Evolutionary conservation across 768 basidiomycete genomes (phyloP).

Genomic region (Tricholoma saponaceum): DNA sequence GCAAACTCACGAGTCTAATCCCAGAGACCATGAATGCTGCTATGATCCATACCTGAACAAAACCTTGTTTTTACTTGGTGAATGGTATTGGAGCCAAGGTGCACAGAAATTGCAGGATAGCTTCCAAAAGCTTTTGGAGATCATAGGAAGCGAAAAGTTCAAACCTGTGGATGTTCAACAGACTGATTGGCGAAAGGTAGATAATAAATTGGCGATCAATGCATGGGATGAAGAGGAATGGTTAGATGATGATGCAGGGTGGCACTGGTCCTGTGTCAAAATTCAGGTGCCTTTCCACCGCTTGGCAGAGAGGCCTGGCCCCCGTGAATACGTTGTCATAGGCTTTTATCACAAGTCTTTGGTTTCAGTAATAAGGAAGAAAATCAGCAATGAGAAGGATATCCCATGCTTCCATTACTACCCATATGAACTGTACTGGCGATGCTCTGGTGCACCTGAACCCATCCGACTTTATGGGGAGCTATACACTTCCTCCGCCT

Average conservation of each 20-base stretch:
- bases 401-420: conserved; percentile 13
- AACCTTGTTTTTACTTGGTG: not conserved
- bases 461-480: conserved; percentile 12
- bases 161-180: conserved; percentile 6
- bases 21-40: too few relatives aligned
- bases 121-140: conserved; percentile 6
- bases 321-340: not conserved
- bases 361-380: conserved; percentile 12
- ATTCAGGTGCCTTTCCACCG: not conserved
- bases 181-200: conserved; percentile 8
- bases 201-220: not conserved
- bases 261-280: not conserved
- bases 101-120: conserved; percentile 2
- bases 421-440: conserved; percentile 17
- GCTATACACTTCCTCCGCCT: conserved; percentile 13
- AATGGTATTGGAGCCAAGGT: conserved; percentile 7
- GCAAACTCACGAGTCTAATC: too few relatives aligned
- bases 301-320: not conserved
- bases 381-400: conserved; percentile 4
- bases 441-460: not conserved
- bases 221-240: not conserved
- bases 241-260: not conserved
- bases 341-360: conserved; percentile 16
- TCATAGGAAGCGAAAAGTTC: not conserved
- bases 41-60: too few relatives aligned